Evolutionary conservation across 108 stramenopile genomes (phyloP).

Genomic region (Cyclotella choctawhatcheeana): DNA sequence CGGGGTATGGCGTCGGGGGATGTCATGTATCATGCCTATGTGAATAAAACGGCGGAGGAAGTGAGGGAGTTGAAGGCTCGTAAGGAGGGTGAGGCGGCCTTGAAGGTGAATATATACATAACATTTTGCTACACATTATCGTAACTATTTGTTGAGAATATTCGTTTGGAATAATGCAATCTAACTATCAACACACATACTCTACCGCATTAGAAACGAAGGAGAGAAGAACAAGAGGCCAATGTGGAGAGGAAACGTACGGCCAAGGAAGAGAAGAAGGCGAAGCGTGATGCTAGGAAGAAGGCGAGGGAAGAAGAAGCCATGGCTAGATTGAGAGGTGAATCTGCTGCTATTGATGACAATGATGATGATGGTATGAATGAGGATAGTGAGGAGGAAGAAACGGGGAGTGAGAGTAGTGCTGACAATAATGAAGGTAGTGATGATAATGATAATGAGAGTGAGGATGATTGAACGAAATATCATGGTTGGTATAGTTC

Average conservation of each 20-base stretch:
- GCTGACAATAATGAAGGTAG: no score
- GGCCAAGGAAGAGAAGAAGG: slow-evolving; percentile 79
- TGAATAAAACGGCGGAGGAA: slow-evolving; percentile 78
- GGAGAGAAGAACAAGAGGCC: slow-evolving; percentile 82
- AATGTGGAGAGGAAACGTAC: slow-evolving; percentile 83
- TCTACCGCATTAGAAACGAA: slow-evolving; percentile 44
- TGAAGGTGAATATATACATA: slow-evolving; percentile 51
- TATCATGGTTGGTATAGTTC: no score
- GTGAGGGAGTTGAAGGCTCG: slow-evolving; percentile 67
- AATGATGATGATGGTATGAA: slow-evolving; percentile 42
- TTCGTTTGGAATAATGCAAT: no score
- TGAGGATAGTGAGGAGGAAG: slow-evolving; percentile 26
- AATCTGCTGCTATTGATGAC: slow-evolving; percentile 21
- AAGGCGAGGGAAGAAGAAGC: slow-evolving; percentile 75
- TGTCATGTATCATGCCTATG: slow-evolving; percentile 97
- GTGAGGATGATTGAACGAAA: no score
- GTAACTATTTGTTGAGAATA: no score
- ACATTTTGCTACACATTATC: background rate
- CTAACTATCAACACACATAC: background rate
- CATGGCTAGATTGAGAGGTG: slow-evolving; percentile 77
- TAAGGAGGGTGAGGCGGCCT: slow-evolving; percentile 59
- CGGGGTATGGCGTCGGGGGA: slow-evolving; percentile 92
- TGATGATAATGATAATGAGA: no score
- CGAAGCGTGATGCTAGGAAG: slow-evolving; percentile 67
- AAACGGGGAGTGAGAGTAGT: no score